These are phyloP conservation scores for Rhododendron kiyosumense DNA, from an alignment of 148 eudicot genomes.

Conservation along the genomic window DNA sequence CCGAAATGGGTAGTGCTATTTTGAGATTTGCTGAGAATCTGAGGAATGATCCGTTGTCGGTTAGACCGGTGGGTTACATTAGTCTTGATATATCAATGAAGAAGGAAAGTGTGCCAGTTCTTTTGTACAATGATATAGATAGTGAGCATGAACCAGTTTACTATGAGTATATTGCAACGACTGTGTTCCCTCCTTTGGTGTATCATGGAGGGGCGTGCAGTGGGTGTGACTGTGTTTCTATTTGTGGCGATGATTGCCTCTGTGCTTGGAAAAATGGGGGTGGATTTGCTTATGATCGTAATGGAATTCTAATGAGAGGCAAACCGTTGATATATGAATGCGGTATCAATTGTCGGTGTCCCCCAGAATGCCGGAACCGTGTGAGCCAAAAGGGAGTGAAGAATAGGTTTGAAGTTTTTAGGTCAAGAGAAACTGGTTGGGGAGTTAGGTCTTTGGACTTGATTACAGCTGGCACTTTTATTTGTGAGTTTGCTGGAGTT, in stretches of 20 bases:
- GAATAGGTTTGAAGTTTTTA: conserved; percentile 68
- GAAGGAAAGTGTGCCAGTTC: conserved; percentile 59
- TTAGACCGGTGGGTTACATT: conserved; percentile 60
- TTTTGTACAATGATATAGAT: conserved; percentile 78
- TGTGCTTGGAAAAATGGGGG: conserved; percentile 76
- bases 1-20: conserved; percentile 76
- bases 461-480: conserved; percentile 76
- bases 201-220: conserved; percentile 28
- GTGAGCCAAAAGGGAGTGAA: conserved; percentile 73
- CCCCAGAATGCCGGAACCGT: conserved; percentile 66
- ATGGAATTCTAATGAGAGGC: conserved; percentile 69
- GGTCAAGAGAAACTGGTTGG: conserved; percentile 82
- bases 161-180: conserved; percentile 50
- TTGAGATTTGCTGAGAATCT: conserved; percentile 52
- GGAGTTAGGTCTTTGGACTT: conserved; percentile 78
- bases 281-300: conserved; percentile 56
- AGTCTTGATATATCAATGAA: conserved; percentile 61
- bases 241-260: conserved; percentile 49
- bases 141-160: conserved; percentile 48
- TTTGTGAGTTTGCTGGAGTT: conserved; percentile 83
- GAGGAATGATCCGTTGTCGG: conserved; percentile 45
- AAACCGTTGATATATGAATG: conserved; percentile 83
- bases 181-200: conserved; percentile 65
- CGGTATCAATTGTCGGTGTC: conserved; percentile 60
- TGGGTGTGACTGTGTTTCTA: conserved; percentile 65